Evolutionary conservation across 306 rosid species (phyloP).

Genomic region (Prosopis cineraria): DNA sequence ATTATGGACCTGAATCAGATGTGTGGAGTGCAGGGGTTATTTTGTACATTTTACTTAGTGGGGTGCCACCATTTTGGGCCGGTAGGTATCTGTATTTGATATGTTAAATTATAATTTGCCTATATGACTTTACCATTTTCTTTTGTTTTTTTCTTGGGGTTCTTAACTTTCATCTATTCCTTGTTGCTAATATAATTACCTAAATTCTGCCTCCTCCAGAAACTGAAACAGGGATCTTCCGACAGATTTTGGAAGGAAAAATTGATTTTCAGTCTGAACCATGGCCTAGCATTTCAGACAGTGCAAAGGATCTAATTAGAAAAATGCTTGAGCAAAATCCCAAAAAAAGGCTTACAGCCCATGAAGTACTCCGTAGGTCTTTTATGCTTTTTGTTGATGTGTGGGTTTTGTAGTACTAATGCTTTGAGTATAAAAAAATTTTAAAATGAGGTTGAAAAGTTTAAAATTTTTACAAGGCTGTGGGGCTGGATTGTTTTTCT

Average conservation of each 20-base stretch:
- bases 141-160: background rate
- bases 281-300: constrained; percentile 64
- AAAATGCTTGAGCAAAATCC: constrained; percentile 65
- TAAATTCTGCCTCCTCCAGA: constrained; percentile 44
- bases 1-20: constrained; percentile 62
- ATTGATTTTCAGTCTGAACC: constrained; percentile 67
- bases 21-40: constrained; percentile 77
- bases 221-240: constrained; percentile 56
- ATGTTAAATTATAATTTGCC: constrained; percentile 27
- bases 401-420: background rate
- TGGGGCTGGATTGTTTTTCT: constrained; percentile 13
- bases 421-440: background rate
- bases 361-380: constrained; percentile 56
- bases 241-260: constrained; percentile 54
- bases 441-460: constrained; percentile 1
- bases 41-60: constrained; percentile 62
- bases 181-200: constrained; percentile 22
- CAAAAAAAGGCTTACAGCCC: constrained; percentile 51
- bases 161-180: constrained; percentile 7
- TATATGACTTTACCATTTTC: background rate
- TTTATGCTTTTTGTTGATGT: background rate
- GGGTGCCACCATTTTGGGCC: constrained; percentile 75
- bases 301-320: constrained; percentile 61
- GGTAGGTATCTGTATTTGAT: constrained; percentile 41
- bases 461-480: constrained; percentile 13